phyloP scores from a whole-genome alignment of 2,329 filamentous ascomycete genomes.

The Lachnellula subtilissima region DNA sequence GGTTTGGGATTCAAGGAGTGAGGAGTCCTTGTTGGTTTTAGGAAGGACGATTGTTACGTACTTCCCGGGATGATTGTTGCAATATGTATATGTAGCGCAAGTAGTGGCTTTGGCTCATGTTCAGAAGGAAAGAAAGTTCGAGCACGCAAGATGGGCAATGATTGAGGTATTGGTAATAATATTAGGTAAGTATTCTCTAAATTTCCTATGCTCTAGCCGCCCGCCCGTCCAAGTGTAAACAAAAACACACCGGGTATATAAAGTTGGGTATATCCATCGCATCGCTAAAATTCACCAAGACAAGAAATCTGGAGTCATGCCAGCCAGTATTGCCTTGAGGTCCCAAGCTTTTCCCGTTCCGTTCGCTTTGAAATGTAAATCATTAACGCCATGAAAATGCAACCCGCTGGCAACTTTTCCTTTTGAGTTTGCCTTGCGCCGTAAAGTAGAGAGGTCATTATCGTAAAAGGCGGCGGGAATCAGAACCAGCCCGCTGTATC shows the following conservation, averaged over 20 bases:
- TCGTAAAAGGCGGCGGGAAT: slow-evolving; percentile 5
- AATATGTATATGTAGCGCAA: background rate
- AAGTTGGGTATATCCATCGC: slow-evolving; percentile 25
- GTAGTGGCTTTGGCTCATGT: too few species aligned
- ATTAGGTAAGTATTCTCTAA: background rate
- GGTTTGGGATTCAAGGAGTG: background rate
- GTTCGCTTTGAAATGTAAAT: slow-evolving; percentile 4
- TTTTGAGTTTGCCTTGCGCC: slow-evolving; percentile 7
- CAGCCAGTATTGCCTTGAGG: slow-evolving; percentile 27
- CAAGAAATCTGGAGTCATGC: slow-evolving; percentile 25
- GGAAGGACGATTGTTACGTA: background rate
- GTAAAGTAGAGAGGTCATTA: slow-evolving; percentile 7
- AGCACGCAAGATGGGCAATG: background rate
- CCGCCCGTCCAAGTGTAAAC: background rate
- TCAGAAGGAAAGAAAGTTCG: background rate
- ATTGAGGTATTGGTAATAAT: background rate
- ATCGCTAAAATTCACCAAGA: slow-evolving; percentile 25
- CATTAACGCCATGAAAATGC: slow-evolving; percentile 12
- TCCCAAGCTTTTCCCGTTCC: slow-evolving; percentile 20
- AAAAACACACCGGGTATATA: slow-evolving; percentile 20
- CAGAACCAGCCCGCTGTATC: slow-evolving; percentile 11
- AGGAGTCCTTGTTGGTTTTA: background rate
- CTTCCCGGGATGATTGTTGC: background rate
- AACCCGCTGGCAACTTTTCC: slow-evolving; percentile 9
- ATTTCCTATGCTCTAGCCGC: background rate